Base-by-base conservation (phyloP, 1,139 yeast species). In the Yarrowia galli region DNA sequence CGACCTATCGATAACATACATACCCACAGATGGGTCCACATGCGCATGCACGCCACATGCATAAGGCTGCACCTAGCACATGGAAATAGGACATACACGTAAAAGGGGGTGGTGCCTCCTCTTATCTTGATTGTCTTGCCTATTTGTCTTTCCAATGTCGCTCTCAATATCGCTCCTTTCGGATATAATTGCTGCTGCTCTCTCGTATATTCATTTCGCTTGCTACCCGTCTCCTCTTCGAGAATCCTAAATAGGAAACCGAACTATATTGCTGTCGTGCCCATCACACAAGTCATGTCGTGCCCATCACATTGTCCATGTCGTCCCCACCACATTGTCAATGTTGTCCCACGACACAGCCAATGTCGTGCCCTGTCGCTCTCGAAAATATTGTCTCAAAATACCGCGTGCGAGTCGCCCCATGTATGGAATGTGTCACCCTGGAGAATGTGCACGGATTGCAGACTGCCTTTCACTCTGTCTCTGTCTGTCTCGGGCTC, bases 1-100 rank as follows among this genome's bases (percentile, higher is more conserved):
- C 48, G n/a, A 22, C 28, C n/a, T 15, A 22, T 22, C 48, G 48
- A 45, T 6, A 45, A 3, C 49, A 3, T 12, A 22, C 28, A 5
- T 7, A 7, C 18, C 23, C 32, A 20, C 49, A 45, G 32, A 23
- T 2, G n/a, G 8, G 32, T 6, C 32, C 40, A n/a, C 12, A 18
- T 18, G n/a, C n/a, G 10, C 38, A 49, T 32, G 56, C 56, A 49
- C 40, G 38, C 56, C 25, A 49, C 18, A 49, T 32, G 56, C 56
- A 49, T 15, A 13, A n/a, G 20, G 3, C n/a, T 32, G 56, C 40
- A 49, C 36, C 18, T n/a, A 18, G 5, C 53, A 48, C 53, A 48
- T 48, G 53, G 53, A 28, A n/a, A 3, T 12, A 13, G 43, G 48
- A 20, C 48, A 43, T 43, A 13, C 9, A 43, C 23, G 15, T 2